These are phyloP conservation scores for Ogataea ramenticola DNA, from an alignment of 805 yeast species.

Conservation along the genomic window DNA sequence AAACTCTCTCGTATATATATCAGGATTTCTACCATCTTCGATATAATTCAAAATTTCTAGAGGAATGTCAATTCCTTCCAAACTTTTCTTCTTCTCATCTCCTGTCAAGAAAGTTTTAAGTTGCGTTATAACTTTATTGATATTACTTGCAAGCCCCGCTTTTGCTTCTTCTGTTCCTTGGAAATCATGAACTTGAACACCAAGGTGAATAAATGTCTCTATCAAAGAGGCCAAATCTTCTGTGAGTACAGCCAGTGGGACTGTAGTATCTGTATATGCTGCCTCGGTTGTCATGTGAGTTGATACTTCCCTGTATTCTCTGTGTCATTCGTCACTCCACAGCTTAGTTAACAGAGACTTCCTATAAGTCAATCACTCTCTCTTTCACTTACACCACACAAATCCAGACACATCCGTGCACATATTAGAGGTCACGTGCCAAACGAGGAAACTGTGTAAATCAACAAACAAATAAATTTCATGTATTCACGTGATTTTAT, in stretches of 20 bases:
- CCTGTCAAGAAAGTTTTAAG: conserved; percentile 23
- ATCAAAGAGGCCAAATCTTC: conserved; percentile 44
- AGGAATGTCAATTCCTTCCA: conserved; percentile 50
- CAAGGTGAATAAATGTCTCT: conserved; percentile 82
- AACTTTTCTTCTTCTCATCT: conserved; percentile 16
- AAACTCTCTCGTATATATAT: conserved; percentile 93
- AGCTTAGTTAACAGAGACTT: too few relatives aligned
- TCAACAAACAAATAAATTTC: too few relatives aligned
- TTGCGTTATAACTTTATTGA: conserved; percentile 31
- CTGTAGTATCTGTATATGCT: conserved; percentile 11
- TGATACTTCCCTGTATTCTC: too few relatives aligned
- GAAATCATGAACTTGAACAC: conserved; percentile 88
- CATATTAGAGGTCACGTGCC: too few relatives aligned
- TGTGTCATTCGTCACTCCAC: too few relatives aligned
- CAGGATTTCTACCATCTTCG: conserved; percentile 96
- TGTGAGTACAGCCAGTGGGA: conserved; percentile 23
- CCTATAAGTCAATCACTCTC: too few relatives aligned
- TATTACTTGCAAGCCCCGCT: conserved; percentile 42
- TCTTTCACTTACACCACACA: background rate
- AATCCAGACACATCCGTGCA: background rate
- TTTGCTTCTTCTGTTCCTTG: conserved; percentile 82
- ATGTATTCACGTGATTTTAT: conserved; percentile 5
- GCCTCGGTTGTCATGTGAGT: conserved; percentile 24
- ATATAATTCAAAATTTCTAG: conserved; percentile 84
- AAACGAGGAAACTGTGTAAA: too few relatives aligned